Conservation (phyloP, 2,329 filamentous ascomycete species). For the Raffaelea arxii region DNA sequence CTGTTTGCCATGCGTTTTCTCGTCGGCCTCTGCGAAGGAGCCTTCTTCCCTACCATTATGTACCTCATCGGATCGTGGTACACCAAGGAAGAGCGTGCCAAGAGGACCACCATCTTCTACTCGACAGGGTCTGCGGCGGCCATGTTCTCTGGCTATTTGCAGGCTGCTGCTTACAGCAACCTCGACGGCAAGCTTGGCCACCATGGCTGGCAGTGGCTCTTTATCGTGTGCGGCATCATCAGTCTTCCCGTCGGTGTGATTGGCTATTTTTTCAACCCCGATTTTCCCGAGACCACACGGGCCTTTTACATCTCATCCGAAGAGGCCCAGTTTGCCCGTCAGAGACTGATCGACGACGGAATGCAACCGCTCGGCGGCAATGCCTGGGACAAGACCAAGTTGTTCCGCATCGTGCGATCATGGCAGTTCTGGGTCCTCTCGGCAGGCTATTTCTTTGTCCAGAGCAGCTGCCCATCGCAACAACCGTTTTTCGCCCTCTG, state of each 20-base stretch:
- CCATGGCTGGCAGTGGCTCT: constrained; percentile 19
- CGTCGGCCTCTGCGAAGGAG: constrained; percentile 42
- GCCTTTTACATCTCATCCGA: constrained; percentile 5
- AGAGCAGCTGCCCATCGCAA: constrained; percentile 7
- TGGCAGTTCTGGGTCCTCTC: constrained; percentile 9
- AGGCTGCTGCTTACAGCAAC: constrained; percentile 14
- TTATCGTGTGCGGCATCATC: constrained; percentile 24
- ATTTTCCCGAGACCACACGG: constrained; percentile 7
- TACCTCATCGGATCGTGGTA: constrained; percentile 46
- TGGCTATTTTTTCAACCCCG: constrained; percentile 14
- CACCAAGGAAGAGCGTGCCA: constrained; percentile 48
- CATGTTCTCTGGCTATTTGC: constrained; percentile 28
- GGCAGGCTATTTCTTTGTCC: constrained; percentile 7
- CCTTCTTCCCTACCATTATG: constrained; percentile 42
- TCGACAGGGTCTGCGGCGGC: constrained; percentile 42
- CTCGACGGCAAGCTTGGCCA: background rate
- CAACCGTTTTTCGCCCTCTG: constrained; percentile 45
- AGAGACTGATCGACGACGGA: constrained; percentile 5
- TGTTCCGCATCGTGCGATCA: background rate
- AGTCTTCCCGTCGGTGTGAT: constrained; percentile 12
- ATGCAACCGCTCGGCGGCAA: constrained; percentile 2
- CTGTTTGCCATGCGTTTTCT: constrained; percentile 42
- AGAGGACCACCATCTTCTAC: constrained; percentile 53
- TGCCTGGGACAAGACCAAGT: constrained; percentile 3
- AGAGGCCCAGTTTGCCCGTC: constrained; percentile 3